These are phyloP conservation scores for Cadophora luteo-olivacea DNA, from an alignment of 2,329 filamentous ascomycete genomes.

Conservation along the genomic window DNA sequence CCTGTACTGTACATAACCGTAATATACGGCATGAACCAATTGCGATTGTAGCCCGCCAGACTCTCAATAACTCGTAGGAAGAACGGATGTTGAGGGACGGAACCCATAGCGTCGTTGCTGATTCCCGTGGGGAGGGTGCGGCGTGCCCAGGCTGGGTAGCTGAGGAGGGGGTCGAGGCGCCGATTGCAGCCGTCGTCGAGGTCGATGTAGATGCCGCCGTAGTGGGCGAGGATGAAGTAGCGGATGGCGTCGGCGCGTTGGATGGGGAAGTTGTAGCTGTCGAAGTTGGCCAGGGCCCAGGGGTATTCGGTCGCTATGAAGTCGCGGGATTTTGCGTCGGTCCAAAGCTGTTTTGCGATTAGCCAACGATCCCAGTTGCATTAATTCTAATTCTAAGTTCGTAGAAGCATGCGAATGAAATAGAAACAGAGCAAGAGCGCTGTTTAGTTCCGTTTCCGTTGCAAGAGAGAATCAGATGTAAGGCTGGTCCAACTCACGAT, in stretches of 20 bases:
- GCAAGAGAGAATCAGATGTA: neutral
- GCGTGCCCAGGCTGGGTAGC: constrained; percentile 73
- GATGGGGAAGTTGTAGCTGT: constrained; percentile 76
- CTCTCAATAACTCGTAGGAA: constrained; percentile 73
- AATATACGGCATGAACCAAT: constrained; percentile 70
- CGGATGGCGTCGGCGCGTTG: constrained; percentile 80
- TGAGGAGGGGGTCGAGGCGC: constrained; percentile 64
- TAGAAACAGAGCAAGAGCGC: neutral
- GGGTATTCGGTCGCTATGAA: constrained; percentile 78
- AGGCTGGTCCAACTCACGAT: constrained; percentile 54
- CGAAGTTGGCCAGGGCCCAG: constrained; percentile 79
- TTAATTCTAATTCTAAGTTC: too few relatives aligned
- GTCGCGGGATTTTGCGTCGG: constrained; percentile 69
- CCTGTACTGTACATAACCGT: constrained; percentile 83
- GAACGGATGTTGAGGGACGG: constrained; percentile 75
- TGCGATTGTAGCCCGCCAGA: constrained; percentile 70
- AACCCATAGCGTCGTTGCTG: constrained; percentile 81
- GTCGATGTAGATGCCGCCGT: constrained; percentile 82
- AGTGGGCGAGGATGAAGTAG: constrained; percentile 80
- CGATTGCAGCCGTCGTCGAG: constrained; percentile 59
- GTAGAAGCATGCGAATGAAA: neutral
- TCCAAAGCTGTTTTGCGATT: constrained; percentile 68
- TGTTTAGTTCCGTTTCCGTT: neutral
- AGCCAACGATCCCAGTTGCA: neutral
- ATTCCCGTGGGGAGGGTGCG: constrained; percentile 79